These are phyloP conservation scores for Backusella westeae DNA, from an alignment of 192 early-diverging fungal species.

Conservation along the genomic window DNA sequence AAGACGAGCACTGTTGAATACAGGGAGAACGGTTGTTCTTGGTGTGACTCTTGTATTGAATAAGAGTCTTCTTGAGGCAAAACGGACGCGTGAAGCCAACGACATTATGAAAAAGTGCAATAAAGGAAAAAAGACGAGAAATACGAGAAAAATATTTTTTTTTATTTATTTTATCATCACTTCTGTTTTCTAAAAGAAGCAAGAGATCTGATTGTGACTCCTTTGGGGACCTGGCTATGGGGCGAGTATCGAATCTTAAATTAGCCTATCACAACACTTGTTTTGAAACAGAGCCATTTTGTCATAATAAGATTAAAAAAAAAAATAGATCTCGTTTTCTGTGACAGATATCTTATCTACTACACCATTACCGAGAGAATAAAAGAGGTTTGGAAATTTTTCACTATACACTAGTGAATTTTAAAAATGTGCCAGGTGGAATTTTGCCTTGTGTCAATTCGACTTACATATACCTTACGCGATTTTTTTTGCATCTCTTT, in stretches of 20 bases:
- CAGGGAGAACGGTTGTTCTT: neutral
- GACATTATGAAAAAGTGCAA: neutral
- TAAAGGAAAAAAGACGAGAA: neutral
- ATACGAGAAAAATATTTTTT: neutral
- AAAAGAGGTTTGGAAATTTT: no score
- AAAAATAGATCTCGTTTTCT: neutral
- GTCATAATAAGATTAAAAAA: neutral
- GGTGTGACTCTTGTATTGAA: neutral
- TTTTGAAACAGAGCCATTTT: neutral
- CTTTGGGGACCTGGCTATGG: neutral
- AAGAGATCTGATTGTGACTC: neutral
- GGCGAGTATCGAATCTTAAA: neutral
- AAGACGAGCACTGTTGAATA: constrained; percentile 12
- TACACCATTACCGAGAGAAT: no score
- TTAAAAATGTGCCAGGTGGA: no score
- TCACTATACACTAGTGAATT: no score
- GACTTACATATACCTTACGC: no score
- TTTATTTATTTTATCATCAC: neutral
- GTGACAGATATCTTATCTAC: neutral
- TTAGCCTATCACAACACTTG: neutral
- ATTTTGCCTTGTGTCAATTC: no score
- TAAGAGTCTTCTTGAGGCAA: constrained; percentile 3
- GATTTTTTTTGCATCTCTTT: no score
- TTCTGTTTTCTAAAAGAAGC: neutral
- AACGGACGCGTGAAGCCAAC: neutral